Conservation (phyloP, 768 basidiomycete genomes). For the Amanita muscaria region DNA sequence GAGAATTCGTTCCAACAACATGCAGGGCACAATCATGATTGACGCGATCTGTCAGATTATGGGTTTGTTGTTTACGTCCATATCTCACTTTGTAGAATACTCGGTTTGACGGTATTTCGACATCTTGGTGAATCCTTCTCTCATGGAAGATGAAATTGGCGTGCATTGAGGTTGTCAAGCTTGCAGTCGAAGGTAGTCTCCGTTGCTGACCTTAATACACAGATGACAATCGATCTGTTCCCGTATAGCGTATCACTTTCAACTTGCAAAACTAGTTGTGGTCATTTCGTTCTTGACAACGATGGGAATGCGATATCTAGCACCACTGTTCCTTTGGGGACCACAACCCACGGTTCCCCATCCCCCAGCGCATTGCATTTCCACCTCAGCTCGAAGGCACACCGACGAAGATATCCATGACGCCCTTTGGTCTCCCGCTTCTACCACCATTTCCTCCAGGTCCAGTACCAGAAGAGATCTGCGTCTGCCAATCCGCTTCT, state of each 20-base stretch:
- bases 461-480: background rate
- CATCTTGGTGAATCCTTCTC: background rate
- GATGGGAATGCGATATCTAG: background rate
- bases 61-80: constrained; percentile 36
- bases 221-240: too few species aligned
- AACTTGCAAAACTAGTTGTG: background rate
- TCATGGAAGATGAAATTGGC: background rate
- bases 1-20: background rate
- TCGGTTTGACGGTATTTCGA: constrained; percentile 29
- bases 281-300: constrained; percentile 5
- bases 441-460: too few species aligned
- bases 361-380: constrained; percentile 18
- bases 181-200: too few species aligned
- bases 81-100: constrained; percentile 28
- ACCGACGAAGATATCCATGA: constrained; percentile 92
- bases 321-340: constrained; percentile 22
- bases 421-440: constrained; percentile 17
- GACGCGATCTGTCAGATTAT: constrained; percentile 32
- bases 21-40: background rate
- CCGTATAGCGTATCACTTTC: background rate
- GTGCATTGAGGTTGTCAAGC: too few species aligned
- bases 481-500: background rate
- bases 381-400: constrained; percentile 54
- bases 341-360: constrained; percentile 72
- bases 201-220: too few species aligned